A percentile compares a stretch with the other conserved stretches of the same genome.
Evolutionary conservation across 495 filamentous ascomycete species (phyloP).

Genomic region (Penicillium parvum): DNA sequence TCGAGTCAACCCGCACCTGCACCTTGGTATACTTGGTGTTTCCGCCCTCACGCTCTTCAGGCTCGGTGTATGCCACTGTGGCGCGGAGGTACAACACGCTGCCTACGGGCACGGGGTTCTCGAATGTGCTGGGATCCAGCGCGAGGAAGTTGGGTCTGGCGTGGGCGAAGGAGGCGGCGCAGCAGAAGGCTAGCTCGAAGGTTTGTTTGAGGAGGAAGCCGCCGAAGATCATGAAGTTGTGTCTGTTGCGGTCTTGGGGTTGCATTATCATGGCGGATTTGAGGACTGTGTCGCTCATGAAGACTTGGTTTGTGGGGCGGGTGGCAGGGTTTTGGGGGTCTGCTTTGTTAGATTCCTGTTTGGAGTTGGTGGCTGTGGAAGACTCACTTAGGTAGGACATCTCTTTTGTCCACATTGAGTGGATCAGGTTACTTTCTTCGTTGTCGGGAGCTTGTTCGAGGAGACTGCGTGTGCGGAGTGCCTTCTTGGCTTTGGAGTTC

Average conservation of each 20-base stretch:
- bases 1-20: slow-evolving; percentile 73
- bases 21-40: slow-evolving; percentile 55
- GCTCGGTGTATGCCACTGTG: slow-evolving; percentile 74
- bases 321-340: slow-evolving; percentile 54
- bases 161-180: slow-evolving; percentile 74
- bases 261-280: slow-evolving; percentile 80
- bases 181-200: slow-evolving; percentile 86
- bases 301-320: slow-evolving; percentile 59
- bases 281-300: slow-evolving; percentile 64
- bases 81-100: slow-evolving; percentile 77
- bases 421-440: slow-evolving; percentile 72
- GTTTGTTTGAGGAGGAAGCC: slow-evolving; percentile 78
- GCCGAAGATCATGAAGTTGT: slow-evolving; percentile 89
- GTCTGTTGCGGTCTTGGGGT: slow-evolving; percentile 77
- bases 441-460: slow-evolving; percentile 71
- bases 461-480: slow-evolving; percentile 56
- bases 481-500: slow-evolving; percentile 72
- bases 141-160: slow-evolving; percentile 70
- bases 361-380: slow-evolving; percentile 1
- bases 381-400: slow-evolving; percentile 56
- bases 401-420: slow-evolving; percentile 73
- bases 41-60: slow-evolving; percentile 37
- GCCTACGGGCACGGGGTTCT: slow-evolving; percentile 80
- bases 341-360: slow-evolving; percentile 11
- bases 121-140: slow-evolving; percentile 76